These are phyloP conservation scores for Clonostachys byssicola DNA, from an alignment of 2,329 filamentous ascomycete genomes.

Conservation along the genomic window DNA sequence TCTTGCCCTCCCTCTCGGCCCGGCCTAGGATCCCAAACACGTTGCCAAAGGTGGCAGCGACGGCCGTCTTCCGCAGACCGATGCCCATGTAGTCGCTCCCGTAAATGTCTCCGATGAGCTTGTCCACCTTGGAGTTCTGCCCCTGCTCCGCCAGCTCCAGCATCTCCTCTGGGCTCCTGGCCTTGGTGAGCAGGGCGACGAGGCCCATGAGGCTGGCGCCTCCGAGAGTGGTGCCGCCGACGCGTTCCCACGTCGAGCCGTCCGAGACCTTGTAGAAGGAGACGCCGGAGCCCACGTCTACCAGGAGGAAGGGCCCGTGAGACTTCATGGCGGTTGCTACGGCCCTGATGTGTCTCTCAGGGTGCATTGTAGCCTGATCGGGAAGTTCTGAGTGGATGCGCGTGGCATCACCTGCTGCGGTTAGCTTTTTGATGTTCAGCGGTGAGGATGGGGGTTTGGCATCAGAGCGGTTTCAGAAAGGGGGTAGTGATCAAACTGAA, in stretches of 20 bases:
- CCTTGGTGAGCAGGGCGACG: conserved; percentile 86
- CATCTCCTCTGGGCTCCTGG: conserved; percentile 96
- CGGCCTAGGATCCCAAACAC: conserved; percentile 90
- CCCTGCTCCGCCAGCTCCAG: conserved; percentile 83
- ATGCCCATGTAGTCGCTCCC: conserved; percentile 95
- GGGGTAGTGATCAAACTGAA: too few relatives aligned
- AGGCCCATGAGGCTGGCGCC: conserved; percentile 98
- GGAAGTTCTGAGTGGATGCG: conserved; percentile 95
- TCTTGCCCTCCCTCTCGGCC: conserved; percentile 69
- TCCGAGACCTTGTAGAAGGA: conserved; percentile 97
- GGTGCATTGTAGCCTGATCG: conserved; percentile 94
- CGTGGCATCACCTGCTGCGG: too few relatives aligned
- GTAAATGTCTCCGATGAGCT: conserved; percentile 97
- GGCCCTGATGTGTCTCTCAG: conserved; percentile 83
- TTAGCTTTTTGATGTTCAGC: too few relatives aligned
- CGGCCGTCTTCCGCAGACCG: conserved; percentile 89
- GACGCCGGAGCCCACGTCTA: conserved; percentile 97
- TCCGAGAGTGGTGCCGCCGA: conserved; percentile 90
- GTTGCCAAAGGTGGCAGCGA: conserved; percentile 94
- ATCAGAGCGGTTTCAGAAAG: too few relatives aligned
- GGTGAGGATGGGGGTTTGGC: too few relatives aligned
- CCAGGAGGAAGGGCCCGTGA: conserved; percentile 93
- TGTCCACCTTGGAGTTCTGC: conserved; percentile 90
- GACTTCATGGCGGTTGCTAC: conserved; percentile 74
- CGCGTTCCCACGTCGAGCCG: conserved; percentile 79